Evolutionary conservation across 2,329 filamentous ascomycete species (phyloP), one percentile per base, ranked within the genome.

Genomic region (Venturia asperata): DNA sequence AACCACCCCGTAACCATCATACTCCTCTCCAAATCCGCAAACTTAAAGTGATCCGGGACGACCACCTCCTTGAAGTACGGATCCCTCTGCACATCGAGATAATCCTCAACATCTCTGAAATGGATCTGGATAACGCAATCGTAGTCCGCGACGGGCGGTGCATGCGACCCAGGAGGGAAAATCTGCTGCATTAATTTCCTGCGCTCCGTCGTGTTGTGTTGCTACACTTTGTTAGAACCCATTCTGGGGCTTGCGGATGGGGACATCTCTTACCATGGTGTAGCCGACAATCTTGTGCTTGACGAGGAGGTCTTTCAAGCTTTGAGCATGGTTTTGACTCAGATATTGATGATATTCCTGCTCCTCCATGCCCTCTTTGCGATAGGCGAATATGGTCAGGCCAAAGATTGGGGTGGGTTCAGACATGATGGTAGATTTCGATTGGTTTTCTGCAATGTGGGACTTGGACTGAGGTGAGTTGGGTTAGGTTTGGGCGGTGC

Each of bases 1-100:
- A 39, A 61, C 56, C 56, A 61, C 3, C 56, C 56, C 7, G 62
- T 55, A 1, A 63, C 47, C 34, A 42, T 42, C 37, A 30, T 21
- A 6, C 39, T 42, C 2, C 43, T 4, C 62, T 66, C 67, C 10
- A 66, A 67, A 68, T 74, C 72, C 3, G 72, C 72, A 67, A 75
- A 74, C 41, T 73, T 70, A 62, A 69, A 69, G 68, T 75, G 74
- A 62, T 75, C 74, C 37, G 72, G 73, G 58, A 69, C 69, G 30
- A 74, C 71, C 17, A 68, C 68, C 19, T 68, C 65, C 41, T 66
- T 69, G 61, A 70, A 75, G 52, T 71, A 69, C 21, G 70, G 70
- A 68, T 67, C n/a, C n/a, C n/a, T n/a, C n/a, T 72, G 73, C 60
- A 75, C 68, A 10, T 63, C 67, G 30, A 73, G 68, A 66, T 72